These are phyloP conservation scores for Coccomyxa sp. DNA, from an alignment of 139 green algal genomes.

Conservation along the genomic window DNA sequence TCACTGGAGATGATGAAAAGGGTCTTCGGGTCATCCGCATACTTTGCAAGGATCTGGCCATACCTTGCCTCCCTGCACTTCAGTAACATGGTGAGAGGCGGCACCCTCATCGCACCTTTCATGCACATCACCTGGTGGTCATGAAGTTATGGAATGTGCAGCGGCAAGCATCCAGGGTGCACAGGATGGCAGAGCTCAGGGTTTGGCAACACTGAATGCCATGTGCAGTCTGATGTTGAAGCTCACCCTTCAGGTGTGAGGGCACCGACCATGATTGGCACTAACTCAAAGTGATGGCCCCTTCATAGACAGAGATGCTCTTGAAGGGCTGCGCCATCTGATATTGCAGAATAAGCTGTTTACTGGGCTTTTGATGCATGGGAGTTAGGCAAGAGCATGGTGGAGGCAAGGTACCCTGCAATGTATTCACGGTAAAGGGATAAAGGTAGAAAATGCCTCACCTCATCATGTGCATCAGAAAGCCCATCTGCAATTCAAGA, in stretches of 20 bases:
- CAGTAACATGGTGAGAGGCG: too few relatives aligned
- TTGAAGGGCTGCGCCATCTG: too few relatives aligned
- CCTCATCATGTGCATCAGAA: constrained; percentile 68
- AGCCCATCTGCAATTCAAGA: constrained; percentile 94
- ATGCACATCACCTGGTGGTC: neutral
- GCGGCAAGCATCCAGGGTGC: too few relatives aligned
- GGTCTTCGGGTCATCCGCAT: constrained; percentile 79
- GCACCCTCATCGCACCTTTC: neutral
- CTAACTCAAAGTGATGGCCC: constrained; percentile 56
- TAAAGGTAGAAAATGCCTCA: too few relatives aligned
- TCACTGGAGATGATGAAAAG: constrained; percentile 91
- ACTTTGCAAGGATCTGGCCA: constrained; percentile 71
- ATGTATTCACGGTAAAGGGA: too few relatives aligned
- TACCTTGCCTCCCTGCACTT: constrained; percentile 71
- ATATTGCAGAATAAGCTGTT: too few relatives aligned
- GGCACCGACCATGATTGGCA: constrained; percentile 94
- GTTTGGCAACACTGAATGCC: neutral
- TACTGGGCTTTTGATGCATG: too few relatives aligned
- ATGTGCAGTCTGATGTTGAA: neutral
- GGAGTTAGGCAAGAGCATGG: too few relatives aligned
- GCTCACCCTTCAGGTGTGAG: constrained; percentile 54
- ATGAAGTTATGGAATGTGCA: neutral
- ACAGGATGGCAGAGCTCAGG: neutral
- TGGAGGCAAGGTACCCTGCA: too few relatives aligned
- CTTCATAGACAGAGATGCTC: too few relatives aligned